Conservation (phyloP, 116 monocot species). For the Zostera marina region DNA sequence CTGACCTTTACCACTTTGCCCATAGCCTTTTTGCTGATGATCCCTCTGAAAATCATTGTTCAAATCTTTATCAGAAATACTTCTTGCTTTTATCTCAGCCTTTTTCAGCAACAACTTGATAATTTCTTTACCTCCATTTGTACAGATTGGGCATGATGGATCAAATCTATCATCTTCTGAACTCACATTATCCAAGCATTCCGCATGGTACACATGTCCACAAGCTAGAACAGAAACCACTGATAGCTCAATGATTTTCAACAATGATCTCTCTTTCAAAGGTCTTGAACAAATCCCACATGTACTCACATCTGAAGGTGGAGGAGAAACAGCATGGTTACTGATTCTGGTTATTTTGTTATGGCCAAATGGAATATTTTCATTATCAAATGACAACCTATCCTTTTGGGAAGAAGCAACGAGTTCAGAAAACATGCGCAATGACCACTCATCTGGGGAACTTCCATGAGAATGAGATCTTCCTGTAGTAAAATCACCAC, state of each 20-base stretch:
- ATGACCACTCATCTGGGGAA: constrained; percentile 87
- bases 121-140: constrained; percentile 25
- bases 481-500: constrained; percentile 35
- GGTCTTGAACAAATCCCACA: constrained; percentile 70
- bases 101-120: constrained; percentile 19
- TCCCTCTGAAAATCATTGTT: constrained; percentile 5
- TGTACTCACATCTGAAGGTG: constrained; percentile 20
- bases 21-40: constrained; percentile 7
- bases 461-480: constrained; percentile 46
- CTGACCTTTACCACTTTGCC: constrained; percentile 10
- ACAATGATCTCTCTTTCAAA: constrained; percentile 47
- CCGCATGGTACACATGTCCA: constrained; percentile 81
- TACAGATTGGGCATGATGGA: constrained; percentile 69
- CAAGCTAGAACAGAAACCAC: constrained; percentile 66
- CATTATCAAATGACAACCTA: constrained; percentile 58
- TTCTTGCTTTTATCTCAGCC: constrained; percentile 25
- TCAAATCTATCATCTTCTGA: constrained; percentile 50
- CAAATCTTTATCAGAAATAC: constrained; percentile 30
- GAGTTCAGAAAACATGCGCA: constrained; percentile 73
- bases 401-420: constrained; percentile 50
- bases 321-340: constrained; percentile 2
- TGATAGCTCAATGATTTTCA: constrained; percentile 37
- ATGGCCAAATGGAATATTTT: constrained; percentile 10
- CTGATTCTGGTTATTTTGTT: constrained; percentile 19
- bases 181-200: constrained; percentile 76